phyloP scores from a whole-genome alignment of 495 filamentous ascomycete species.

The Annulohypoxylon nitens region DNA sequence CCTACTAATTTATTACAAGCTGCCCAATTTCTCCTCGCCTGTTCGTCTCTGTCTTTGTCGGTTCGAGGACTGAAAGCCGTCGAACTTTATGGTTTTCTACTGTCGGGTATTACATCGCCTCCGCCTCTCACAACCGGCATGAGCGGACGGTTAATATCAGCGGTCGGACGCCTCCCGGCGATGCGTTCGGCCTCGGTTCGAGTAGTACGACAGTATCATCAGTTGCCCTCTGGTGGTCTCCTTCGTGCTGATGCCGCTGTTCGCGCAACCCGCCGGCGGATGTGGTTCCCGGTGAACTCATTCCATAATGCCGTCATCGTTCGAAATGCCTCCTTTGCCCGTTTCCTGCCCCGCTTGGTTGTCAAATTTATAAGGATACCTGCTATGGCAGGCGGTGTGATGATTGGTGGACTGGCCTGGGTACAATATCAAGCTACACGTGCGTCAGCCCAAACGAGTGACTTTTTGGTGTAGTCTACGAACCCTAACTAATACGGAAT shows the following conservation, averaged over 20 bases:
- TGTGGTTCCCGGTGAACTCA: slow-evolving; percentile 81
- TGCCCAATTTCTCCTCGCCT: neutral
- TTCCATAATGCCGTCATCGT: slow-evolving; percentile 89
- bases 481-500: slow-evolving; percentile 34
- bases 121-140: slow-evolving; percentile 64
- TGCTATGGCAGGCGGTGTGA: slow-evolving; percentile 89
- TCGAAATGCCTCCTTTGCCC: slow-evolving; percentile 85
- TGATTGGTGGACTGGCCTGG: slow-evolving; percentile 88
- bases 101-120: slow-evolving; percentile 41
- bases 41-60: neutral
- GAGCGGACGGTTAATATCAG: slow-evolving; percentile 83
- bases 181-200: slow-evolving; percentile 68
- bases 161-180: slow-evolving; percentile 75
- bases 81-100: slow-evolving; percentile 42
- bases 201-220: slow-evolving; percentile 74
- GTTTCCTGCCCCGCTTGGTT: slow-evolving; percentile 88
- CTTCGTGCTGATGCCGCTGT: slow-evolving; percentile 73
- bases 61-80: slow-evolving; percentile 9
- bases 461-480: slow-evolving; percentile 23
- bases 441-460: slow-evolving; percentile 58
- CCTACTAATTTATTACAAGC: slow-evolving; percentile 4
- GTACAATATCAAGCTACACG: slow-evolving; percentile 95
- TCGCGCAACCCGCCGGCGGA: slow-evolving; percentile 69
- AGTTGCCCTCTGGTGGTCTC: slow-evolving; percentile 75
- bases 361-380: slow-evolving; percentile 88